Evolutionary conservation across 73 alveolate species (phyloP).

Genomic region (Symbiodinium pilosum): DNA sequence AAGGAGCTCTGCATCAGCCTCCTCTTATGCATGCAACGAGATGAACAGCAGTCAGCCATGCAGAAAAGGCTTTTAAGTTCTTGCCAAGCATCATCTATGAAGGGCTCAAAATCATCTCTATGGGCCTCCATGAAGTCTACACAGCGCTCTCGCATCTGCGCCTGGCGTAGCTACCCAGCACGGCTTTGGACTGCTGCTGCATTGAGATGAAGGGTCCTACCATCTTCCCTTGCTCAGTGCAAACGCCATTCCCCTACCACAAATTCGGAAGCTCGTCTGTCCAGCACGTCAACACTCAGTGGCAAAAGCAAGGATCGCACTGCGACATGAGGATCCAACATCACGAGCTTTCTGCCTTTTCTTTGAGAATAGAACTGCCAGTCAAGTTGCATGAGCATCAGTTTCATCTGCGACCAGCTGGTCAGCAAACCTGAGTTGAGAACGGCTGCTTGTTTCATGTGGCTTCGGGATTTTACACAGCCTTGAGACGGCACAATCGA

Average conservation of each 20-base stretch:
- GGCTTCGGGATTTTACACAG: not conserved
- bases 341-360: no score
- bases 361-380: no score
- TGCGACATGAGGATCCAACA: no score
- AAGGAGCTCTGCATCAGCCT: not conserved
- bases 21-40: not conserved
- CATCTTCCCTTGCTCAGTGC: no score
- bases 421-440: slow-evolving; percentile 58
- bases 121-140: slow-evolving; percentile 84
- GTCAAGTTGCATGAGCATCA: slow-evolving; percentile 60
- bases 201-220: no score
- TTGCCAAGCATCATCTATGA: slow-evolving; percentile 49
- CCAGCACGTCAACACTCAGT: no score
- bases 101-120: slow-evolving; percentile 76
- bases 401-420: slow-evolving; percentile 73
- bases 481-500: no score
- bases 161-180: not conserved
- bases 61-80: no score
- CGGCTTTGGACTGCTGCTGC: not conserved
- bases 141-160: slow-evolving; percentile 61
- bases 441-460: not conserved
- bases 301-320: no score
- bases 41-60: not conserved
- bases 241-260: no score
- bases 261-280: no score